Evolutionary conservation across 2,329 filamentous ascomycete species (phyloP).

Genomic region (Fusarium sp.): DNA sequence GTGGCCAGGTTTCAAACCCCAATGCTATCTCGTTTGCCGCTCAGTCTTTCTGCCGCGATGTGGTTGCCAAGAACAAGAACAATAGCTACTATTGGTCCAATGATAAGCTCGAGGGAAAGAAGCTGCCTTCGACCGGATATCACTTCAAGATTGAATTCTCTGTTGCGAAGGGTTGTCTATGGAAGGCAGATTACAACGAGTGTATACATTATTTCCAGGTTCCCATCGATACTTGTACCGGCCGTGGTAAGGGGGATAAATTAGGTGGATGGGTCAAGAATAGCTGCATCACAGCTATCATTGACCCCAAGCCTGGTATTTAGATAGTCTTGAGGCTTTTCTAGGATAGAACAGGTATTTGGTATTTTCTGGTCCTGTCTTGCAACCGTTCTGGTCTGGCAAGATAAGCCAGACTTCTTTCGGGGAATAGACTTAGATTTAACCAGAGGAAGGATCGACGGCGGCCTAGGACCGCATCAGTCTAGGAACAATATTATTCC

Average conservation of each 20-base stretch:
- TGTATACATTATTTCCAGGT: conserved; percentile 46
- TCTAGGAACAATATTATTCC: no score
- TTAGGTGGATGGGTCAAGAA: conserved; percentile 42
- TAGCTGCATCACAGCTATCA: conserved; percentile 19
- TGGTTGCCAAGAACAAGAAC: not conserved
- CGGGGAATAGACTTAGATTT: no score
- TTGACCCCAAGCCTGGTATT: not conserved
- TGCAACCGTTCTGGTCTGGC: no score
- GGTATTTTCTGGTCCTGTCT: no score
- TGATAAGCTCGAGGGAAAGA: conserved; percentile 17
- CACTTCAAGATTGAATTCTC: conserved; percentile 25
- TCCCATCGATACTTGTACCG: conserved; percentile 46
- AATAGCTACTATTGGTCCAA: conserved; percentile 17
- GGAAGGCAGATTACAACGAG: conserved; percentile 27
- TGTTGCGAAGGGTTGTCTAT: conserved; percentile 36
- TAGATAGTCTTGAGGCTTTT: not conserved
- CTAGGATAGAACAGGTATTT: no score
- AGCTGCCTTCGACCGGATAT: conserved; percentile 12
- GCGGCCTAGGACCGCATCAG: no score
- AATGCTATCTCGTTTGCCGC: conserved; percentile 14
- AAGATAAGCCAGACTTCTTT: no score
- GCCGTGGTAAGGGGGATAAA: conserved; percentile 37
- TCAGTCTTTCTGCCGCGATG: conserved; percentile 30
- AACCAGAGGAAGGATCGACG: no score
- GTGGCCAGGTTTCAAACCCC: conserved; percentile 17